Evolutionary conservation across 192 early-diverging fungal genomes (phyloP).

Genomic region (Coemansia aciculifera): DNA sequence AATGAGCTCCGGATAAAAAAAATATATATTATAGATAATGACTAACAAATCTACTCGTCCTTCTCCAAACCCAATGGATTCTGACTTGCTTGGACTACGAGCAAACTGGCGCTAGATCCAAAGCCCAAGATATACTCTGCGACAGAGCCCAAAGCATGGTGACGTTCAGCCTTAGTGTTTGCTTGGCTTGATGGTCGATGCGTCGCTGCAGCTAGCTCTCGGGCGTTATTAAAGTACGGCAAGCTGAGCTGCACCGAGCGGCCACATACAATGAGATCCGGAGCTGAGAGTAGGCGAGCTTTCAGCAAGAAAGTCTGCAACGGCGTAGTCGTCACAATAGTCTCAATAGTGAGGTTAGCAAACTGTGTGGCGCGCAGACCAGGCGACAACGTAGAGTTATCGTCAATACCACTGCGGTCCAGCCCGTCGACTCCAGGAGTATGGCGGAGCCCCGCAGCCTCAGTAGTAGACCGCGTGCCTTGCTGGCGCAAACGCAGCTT

Average conservation of each 20-base stretch:
- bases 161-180: constrained; percentile 29
- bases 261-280: constrained; percentile 45
- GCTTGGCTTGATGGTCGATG: constrained; percentile 22
- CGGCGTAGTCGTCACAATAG: constrained; percentile 40
- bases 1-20: constrained; percentile 27
- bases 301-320: constrained; percentile 42
- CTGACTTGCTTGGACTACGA: constrained; percentile 50
- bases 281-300: constrained; percentile 19
- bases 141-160: constrained; percentile 41
- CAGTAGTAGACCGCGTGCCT: constrained; percentile 8
- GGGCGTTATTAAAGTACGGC: constrained; percentile 30
- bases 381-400: constrained; percentile 5
- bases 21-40: neutral
- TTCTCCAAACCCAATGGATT: constrained; percentile 9
- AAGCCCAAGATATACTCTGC: constrained; percentile 46
- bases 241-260: constrained; percentile 27
- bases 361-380: constrained; percentile 31
- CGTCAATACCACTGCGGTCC: neutral
- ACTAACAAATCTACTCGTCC: constrained; percentile 2
- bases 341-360: constrained; percentile 40
- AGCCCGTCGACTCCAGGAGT: constrained; percentile 1
- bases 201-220: constrained; percentile 18
- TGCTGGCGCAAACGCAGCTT: constrained; percentile 35
- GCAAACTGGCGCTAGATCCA: constrained; percentile 50
- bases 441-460: constrained; percentile 2